phyloP scores from a whole-genome alignment of 805 yeast species.

The Jamesozyma piceae region DNA sequence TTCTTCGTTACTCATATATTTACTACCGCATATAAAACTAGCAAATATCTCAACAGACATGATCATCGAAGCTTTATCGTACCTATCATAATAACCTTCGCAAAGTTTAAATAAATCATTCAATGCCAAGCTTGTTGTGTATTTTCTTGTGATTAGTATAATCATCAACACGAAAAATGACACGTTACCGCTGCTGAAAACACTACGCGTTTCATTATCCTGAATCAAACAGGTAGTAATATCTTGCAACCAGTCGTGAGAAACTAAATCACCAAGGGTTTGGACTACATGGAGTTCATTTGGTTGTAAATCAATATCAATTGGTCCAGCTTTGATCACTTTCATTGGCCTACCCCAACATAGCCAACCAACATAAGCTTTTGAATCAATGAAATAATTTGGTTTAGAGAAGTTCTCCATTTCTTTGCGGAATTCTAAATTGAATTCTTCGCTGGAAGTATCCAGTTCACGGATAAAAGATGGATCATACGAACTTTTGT shows the following conservation, averaged over 20 bases:
- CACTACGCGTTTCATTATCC: slow-evolving; percentile 61
- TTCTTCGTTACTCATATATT: slow-evolving; percentile 31
- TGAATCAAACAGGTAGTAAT: slow-evolving; percentile 46
- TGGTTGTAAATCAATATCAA: slow-evolving; percentile 33
- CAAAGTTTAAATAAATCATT: slow-evolving; percentile 47
- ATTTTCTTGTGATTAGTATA: slow-evolving; percentile 40
- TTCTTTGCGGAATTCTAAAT: slow-evolving; percentile 40
- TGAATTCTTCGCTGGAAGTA: slow-evolving; percentile 34
- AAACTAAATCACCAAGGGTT: slow-evolving; percentile 38
- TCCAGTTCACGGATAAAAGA: slow-evolving; percentile 35
- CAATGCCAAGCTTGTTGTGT: slow-evolving; percentile 31
- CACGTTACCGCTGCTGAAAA: slow-evolving; percentile 59
- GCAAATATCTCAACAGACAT: slow-evolving; percentile 61
- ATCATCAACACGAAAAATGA: slow-evolving; percentile 45
- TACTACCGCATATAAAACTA: slow-evolving; percentile 50
- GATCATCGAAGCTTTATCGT: slow-evolving; percentile 73
- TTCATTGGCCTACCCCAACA: slow-evolving; percentile 58
- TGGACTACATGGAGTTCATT: slow-evolving; percentile 37
- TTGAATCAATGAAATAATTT: slow-evolving; percentile 47
- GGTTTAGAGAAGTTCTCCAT: slow-evolving; percentile 41
- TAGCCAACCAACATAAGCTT: slow-evolving; percentile 56
- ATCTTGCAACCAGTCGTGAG: slow-evolving; percentile 47
- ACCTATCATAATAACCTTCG: slow-evolving; percentile 45
- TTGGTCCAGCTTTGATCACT: slow-evolving; percentile 27
- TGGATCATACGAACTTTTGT: slow-evolving; percentile 36